Conservation (phyloP, 1,139 yeast species). For the Yamadazyma atmosphaerica region DNA sequence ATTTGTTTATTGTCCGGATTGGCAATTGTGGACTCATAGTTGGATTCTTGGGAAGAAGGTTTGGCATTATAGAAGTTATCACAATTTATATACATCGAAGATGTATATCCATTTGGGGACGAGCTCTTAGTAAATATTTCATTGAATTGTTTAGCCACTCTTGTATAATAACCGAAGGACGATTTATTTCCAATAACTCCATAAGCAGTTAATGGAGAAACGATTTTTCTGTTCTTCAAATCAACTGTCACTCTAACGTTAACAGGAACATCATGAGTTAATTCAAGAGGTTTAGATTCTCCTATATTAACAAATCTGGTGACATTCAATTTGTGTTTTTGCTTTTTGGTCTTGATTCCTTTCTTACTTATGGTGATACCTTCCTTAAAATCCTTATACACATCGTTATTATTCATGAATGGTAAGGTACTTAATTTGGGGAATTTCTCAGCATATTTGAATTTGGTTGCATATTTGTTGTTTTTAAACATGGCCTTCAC, state of each 20-base stretch:
- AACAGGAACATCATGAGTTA: slow-evolving; percentile 69
- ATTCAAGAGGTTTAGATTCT: slow-evolving; percentile 52
- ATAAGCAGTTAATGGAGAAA: slow-evolving; percentile 73
- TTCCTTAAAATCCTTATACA: slow-evolving; percentile 47
- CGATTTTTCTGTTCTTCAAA: slow-evolving; percentile 57
- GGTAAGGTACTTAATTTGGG: slow-evolving; percentile 78
- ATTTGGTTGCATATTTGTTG: slow-evolving; percentile 42
- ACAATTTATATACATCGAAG: slow-evolving; percentile 63
- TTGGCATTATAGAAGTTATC: slow-evolving; percentile 55
- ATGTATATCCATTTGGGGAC: slow-evolving; percentile 67
- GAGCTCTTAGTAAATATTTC: slow-evolving; percentile 71
- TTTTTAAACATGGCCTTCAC: slow-evolving; percentile 58
- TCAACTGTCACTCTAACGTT: slow-evolving; percentile 85
- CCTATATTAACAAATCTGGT: slow-evolving; percentile 83
- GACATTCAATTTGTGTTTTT: slow-evolving; percentile 50
- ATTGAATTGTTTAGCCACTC: slow-evolving; percentile 62
- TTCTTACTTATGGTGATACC: slow-evolving; percentile 69
- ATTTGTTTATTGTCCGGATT: slow-evolving; percentile 26
- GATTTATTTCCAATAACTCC: slow-evolving; percentile 58
- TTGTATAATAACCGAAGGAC: slow-evolving; percentile 74
- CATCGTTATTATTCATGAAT: slow-evolving; percentile 57
- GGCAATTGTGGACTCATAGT: slow-evolving; percentile 3
- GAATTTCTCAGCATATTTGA: slow-evolving; percentile 64
- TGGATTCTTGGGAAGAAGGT: slow-evolving; percentile 14
- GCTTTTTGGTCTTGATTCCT: slow-evolving; percentile 38